Percentiles rank a stretch among this genome's conserved stretches.
Evolutionary conservation across 2,329 filamentous ascomycete genomes (phyloP).

Genomic region (Curvularia lunata): DNA sequence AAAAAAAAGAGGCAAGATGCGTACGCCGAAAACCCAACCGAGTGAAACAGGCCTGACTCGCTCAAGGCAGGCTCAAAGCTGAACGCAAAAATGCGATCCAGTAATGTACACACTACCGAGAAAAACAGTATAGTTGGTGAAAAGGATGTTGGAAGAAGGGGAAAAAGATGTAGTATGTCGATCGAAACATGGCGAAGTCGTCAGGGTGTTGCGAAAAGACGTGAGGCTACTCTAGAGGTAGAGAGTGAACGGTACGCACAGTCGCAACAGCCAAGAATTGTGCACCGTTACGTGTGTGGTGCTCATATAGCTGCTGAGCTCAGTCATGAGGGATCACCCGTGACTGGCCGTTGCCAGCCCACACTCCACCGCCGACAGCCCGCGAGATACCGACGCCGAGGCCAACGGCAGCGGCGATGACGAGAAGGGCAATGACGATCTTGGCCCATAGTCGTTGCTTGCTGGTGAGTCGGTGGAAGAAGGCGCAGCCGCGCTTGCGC

Average conservation of each 20-base stretch:
- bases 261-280: background rate
- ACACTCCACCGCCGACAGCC: slow-evolving; percentile 58
- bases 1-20: background rate
- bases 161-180: slow-evolving; percentile 18
- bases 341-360: slow-evolving; percentile 48
- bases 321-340: slow-evolving; percentile 43
- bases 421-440: slow-evolving; percentile 54
- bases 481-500: slow-evolving; percentile 48
- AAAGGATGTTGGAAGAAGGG: slow-evolving; percentile 25
- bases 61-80: slow-evolving; percentile 12
- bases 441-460: slow-evolving; percentile 54
- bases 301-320: slow-evolving; percentile 4
- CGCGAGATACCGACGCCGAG: slow-evolving; percentile 57
- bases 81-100: slow-evolving; percentile 10
- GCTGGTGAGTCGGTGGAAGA: slow-evolving; percentile 51
- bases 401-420: slow-evolving; percentile 56
- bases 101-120: slow-evolving; percentile 20
- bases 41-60: slow-evolving; percentile 4
- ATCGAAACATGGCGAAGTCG: slow-evolving; percentile 24
- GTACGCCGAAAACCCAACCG: slow-evolving; percentile 12
- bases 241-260: background rate
- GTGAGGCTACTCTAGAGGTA: slow-evolving; percentile 8
- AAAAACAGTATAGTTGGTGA: slow-evolving; percentile 22
- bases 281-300: slow-evolving; percentile 1
- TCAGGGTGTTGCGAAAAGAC: slow-evolving; percentile 10